Base-by-base conservation (phyloP, 768 basidiomycete species). In the Sporobolomyces roseus region DNA sequence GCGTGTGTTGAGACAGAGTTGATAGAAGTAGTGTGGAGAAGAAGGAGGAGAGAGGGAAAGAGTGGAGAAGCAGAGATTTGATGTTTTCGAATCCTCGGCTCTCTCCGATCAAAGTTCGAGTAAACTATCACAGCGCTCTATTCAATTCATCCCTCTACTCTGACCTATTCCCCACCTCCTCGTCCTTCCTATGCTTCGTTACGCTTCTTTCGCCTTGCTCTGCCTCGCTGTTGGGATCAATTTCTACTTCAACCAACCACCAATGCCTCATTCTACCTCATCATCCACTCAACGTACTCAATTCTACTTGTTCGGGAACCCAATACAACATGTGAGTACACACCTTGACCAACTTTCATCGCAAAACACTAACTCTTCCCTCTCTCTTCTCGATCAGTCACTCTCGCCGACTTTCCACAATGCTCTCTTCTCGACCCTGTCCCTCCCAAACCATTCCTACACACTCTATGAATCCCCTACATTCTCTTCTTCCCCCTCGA, bases 381-480 rank as follows among this genome's bases (percentile, higher is more conserved):
- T 12, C 6, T 12, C 7, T 12, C 51, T 23, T 56, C 53, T 9
- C 36, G 3, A 1, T 33, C 41, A 58, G 61, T 68, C 65, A 7
- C 70, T 68, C 16, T 68, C 72, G 3, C 74, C 74, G 0, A 32
- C 63, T 3, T 64, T 73, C 35, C 74, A 75, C 69, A 75, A 75
- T 35, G 48, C 55, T 12, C 53, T 68, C 41, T 75, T 72, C 50
- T 32, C 55, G 2, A 19, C 30, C n/a, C 61, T 73, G 25, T 53
- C 30, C 8, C 52, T 65, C 13, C 49, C 61, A 2, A 30, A 62
- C 17, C 53, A 63, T 54, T 52, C 56, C n/a, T 75, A 65, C 63
- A 13, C 38, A 8, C 45, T 67, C 17, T 52, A 70, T 65, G 68
- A 71, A 30, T 51, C 52, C 33, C 14, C 54, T 27, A 25, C 52